Percentiles rank a stretch among this genome's conserved stretches.
Conservation (phyloP, 768 basidiomycete genomes). For the Coprinopsis cinerea region DNA sequence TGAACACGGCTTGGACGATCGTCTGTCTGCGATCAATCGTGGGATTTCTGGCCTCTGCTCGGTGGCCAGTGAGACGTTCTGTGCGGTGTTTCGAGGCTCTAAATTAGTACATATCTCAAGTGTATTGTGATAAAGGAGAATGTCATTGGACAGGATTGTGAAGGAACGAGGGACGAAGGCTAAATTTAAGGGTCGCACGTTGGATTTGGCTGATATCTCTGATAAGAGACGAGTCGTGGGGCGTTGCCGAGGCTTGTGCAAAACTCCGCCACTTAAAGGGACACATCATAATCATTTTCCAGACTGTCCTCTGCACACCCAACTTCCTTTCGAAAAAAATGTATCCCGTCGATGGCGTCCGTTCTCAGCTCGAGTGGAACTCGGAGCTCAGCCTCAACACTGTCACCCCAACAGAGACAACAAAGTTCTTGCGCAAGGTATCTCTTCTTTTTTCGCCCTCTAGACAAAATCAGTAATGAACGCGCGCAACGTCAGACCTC, state of each 20-base stretch:
- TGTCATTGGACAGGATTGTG: too few relatives aligned
- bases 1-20: too few relatives aligned
- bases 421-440: constrained; percentile 90
- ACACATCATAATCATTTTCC: background rate
- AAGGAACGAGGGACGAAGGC: too few relatives aligned
- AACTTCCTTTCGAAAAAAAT: constrained; percentile 30
- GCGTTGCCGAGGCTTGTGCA: too few relatives aligned
- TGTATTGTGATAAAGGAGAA: too few relatives aligned
- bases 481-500: constrained; percentile 59
- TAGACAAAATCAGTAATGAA: constrained; percentile 8
- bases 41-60: too few relatives aligned
- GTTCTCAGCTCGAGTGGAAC: constrained; percentile 91
- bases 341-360: constrained; percentile 55
- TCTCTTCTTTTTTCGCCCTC: constrained; percentile 15
- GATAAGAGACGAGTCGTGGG: too few relatives aligned
- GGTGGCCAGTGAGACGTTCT: too few relatives aligned
- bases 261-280: constrained; percentile 2
- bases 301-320: background rate
- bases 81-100: too few relatives aligned
- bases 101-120: too few relatives aligned
- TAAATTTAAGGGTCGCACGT: too few relatives aligned
- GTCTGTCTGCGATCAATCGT: too few relatives aligned
- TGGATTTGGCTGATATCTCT: background rate
- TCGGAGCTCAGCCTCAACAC: constrained; percentile 72
- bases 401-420: constrained; percentile 66